phyloP scores from a whole-genome alignment of 169 alveolate species.

The Plasmodium relictum region DNA sequence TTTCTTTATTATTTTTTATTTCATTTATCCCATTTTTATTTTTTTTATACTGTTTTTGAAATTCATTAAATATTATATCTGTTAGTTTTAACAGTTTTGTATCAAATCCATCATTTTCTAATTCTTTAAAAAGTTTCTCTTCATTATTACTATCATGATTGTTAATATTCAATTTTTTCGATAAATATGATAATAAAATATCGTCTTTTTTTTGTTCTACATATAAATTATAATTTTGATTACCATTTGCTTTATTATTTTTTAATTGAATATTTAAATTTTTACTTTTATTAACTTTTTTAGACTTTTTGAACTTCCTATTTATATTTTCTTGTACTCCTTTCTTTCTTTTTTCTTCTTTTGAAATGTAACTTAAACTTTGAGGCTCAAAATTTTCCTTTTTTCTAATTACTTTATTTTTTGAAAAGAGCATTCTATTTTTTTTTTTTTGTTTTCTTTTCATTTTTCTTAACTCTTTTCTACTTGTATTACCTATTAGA shows the following conservation, averaged over 20 bases:
- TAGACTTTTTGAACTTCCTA: slow-evolving; percentile 1
- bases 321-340: slow-evolving; percentile 5
- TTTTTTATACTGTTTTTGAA: slow-evolving; percentile 31
- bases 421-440: slow-evolving; percentile 79
- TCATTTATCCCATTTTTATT: slow-evolving; percentile 10
- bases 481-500: slow-evolving; percentile 60
- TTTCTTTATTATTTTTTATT: neutral
- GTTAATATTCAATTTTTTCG: slow-evolving; percentile 66
- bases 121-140: slow-evolving; percentile 64
- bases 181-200: slow-evolving; percentile 76
- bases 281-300: slow-evolving; percentile 10
- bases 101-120: slow-evolving; percentile 75
- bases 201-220: slow-evolving; percentile 78
- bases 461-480: slow-evolving; percentile 80
- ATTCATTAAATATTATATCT: slow-evolving; percentile 61
- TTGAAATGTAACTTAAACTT: neutral
- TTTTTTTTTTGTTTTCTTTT: slow-evolving; percentile 76
- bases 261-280: slow-evolving; percentile 17
- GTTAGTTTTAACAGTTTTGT: slow-evolving; percentile 60
- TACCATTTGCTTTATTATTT: neutral
- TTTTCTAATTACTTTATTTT: slow-evolving; percentile 35
- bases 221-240: slow-evolving; percentile 33
- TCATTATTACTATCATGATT: slow-evolving; percentile 37
- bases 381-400: neutral
- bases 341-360: slow-evolving; percentile 5